Conservation (phyloP, 148 eudicot genomes). For the Polygonum maritimum region DNA sequence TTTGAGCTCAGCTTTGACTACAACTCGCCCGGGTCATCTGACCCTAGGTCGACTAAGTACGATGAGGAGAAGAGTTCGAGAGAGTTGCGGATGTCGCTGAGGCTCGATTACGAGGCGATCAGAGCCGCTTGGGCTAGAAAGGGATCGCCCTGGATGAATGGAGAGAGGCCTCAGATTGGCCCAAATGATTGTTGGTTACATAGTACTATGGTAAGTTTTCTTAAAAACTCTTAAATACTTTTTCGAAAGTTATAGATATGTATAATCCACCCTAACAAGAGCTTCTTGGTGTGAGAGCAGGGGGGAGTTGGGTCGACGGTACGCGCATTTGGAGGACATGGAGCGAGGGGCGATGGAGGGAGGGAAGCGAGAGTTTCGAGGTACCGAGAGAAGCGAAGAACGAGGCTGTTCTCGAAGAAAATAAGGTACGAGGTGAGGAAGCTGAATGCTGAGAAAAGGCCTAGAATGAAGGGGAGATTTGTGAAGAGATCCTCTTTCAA, state of each 20-base stretch:
- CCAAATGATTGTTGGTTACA: constrained; percentile 57
- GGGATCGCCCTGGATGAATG: constrained; percentile 67
- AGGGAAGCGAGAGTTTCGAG: constrained; percentile 86
- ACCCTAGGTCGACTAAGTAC: not conserved
- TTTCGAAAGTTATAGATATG: not conserved
- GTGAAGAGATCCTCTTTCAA: constrained; percentile 59
- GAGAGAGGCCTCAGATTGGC: constrained; percentile 54
- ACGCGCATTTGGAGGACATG: not conserved
- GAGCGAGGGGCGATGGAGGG: constrained; percentile 25
- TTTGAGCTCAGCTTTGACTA: constrained; percentile 59
- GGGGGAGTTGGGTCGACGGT: not conserved
- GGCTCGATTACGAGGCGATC: constrained; percentile 60
- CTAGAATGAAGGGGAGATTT: constrained; percentile 93
- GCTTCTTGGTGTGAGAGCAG: not conserved
- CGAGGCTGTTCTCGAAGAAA: constrained; percentile 84
- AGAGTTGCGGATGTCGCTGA: constrained; percentile 29
- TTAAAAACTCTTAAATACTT: not conserved
- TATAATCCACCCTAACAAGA: not conserved
- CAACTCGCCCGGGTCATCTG: constrained; percentile 24
- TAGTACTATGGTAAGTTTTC: constrained; percentile 42
- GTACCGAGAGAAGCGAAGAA: constrained; percentile 82
- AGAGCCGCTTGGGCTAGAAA: constrained; percentile 54
- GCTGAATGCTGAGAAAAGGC: constrained; percentile 93
- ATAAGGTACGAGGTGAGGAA: constrained; percentile 95
- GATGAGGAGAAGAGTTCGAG: constrained; percentile 7